phyloP scores from a whole-genome alignment of 78 protist species.

The Trichosphaerium sp. region DNA sequence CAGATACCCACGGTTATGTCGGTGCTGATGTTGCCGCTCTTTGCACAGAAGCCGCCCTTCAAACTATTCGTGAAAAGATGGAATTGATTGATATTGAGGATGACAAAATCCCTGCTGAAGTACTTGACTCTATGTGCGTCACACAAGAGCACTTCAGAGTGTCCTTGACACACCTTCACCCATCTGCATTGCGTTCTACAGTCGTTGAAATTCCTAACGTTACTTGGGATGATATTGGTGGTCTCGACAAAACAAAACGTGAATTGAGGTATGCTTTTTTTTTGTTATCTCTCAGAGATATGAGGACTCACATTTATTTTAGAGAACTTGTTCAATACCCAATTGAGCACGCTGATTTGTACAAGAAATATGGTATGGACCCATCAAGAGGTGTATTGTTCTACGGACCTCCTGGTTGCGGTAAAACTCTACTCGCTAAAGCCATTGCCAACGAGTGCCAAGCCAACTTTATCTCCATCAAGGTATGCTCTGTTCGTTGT shows the following conservation, averaged over 20 bases:
- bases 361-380: slow-evolving; percentile 94
- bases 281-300: background rate
- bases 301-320: slow-evolving; percentile 42
- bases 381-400: slow-evolving; percentile 98
- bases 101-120: slow-evolving; percentile 97
- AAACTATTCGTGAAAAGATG: slow-evolving; percentile 99
- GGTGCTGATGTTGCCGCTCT: slow-evolving; percentile 99
- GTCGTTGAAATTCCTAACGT: slow-evolving; percentile 98
- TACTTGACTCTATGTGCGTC: slow-evolving; percentile 94
- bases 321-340: slow-evolving; percentile 97
- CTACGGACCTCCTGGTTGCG: slow-evolving; percentile 99
- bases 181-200: slow-evolving; percentile 98
- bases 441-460: slow-evolving; percentile 99
- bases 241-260: slow-evolving; percentile 91
- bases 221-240: slow-evolving; percentile 99
- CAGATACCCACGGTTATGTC: slow-evolving; percentile 98
- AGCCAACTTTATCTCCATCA: slow-evolving; percentile 99
- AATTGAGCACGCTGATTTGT: slow-evolving; percentile 98
- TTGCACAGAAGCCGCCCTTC: slow-evolving; percentile 98
- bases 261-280: slow-evolving; percentile 69
- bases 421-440: slow-evolving; percentile 99
- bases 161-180: slow-evolving; percentile 87
- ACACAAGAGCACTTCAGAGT: slow-evolving; percentile 84
- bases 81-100: slow-evolving; percentile 98
- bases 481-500: too few relatives aligned